Base-by-base conservation (phyloP, 2,329 filamentous ascomycete species). In the Aspergillus fructus region DNA sequence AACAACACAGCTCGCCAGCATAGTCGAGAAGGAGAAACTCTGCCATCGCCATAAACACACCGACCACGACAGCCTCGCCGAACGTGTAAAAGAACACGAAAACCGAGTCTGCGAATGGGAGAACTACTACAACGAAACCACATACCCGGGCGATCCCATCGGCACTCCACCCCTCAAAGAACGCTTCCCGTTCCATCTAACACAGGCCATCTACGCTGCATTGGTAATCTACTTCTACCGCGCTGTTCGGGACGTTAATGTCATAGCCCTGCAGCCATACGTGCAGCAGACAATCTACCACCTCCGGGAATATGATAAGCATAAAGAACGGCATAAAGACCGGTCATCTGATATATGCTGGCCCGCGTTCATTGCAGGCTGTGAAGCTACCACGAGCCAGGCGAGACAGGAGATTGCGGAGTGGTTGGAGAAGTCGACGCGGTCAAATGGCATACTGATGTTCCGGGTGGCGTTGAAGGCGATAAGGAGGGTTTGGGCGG, bases 211-310 rank as follows among this genome's bases (percentile, higher is more conserved):
- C 15, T 52, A 59, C 24, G 34, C 45, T 5, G 53, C 53, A 6
- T 23, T 59, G 7, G 53, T 56, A 3, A 56, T 56, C 15, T 53
- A 56, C n/a, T 53, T 56, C 13, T 53, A 56, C 37, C 53, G 57
- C 41, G 30, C 47, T 4, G 40, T 56, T 5, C 48, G 53, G 17
- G 43, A 56, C 13, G 40, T 56, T 27, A 53, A 59, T 4, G 48
- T 49, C 7, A 24, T 34, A 27, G 12, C 41, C 15, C 39, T 56
- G 17, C 49, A 56, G 8, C 45, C 53, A 9, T 56, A 49, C 33
- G 57, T 59, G 13, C 49, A 46, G n/a, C 43, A 59, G 9, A 53
- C 43, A 1, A 59, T 56, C 4, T 43, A 40, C 5, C 48, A 56
- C 27, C 43, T 56, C 9, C 11, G 19, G 9, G 49, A 52, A 24